Evolutionary conservation across 805 yeast genomes (phyloP).

Genomic region (Kuraishia borneana): DNA sequence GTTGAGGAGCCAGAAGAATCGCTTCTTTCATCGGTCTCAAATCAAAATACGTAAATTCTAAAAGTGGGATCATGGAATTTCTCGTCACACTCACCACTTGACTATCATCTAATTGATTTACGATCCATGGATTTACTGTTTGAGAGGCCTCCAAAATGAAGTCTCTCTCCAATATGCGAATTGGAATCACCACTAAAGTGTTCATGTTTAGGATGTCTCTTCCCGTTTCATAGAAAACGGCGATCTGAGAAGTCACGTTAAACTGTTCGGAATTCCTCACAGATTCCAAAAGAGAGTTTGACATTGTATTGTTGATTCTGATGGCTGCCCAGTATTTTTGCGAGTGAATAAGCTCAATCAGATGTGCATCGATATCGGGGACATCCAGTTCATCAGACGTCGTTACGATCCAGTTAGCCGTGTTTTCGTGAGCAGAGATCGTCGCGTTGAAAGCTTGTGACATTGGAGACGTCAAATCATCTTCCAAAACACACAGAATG

Average conservation of each 20-base stretch:
- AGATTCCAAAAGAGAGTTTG: conserved; percentile 19
- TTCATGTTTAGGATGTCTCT: conserved; percentile 39
- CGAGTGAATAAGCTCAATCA: conserved; percentile 31
- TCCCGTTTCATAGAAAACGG: conserved; percentile 47
- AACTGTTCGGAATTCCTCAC: conserved; percentile 4
- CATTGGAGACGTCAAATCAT: conserved; percentile 11
- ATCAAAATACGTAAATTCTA: conserved; percentile 28
- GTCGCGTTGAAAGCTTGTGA: conserved; percentile 11
- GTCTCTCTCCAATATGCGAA: conserved; percentile 20
- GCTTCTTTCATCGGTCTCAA: conserved; percentile 34
- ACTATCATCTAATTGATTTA: not conserved
- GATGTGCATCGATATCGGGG: conserved; percentile 1
- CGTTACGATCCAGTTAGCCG: not conserved
- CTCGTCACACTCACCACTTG: not conserved
- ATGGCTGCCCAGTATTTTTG: conserved; percentile 53
- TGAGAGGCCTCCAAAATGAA: conserved; percentile 7
- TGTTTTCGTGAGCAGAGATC: conserved; percentile 4
- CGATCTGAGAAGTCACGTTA: conserved; percentile 15
- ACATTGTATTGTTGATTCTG: conserved; percentile 38
- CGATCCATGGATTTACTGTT: not conserved
- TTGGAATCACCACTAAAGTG: conserved; percentile 28
- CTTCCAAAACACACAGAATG: conserved; percentile 28
- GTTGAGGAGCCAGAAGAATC: conserved; percentile 50
- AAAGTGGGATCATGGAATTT: conserved; percentile 6
- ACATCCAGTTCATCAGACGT: not conserved